A percentile compares a stretch with the other conserved stretches of the same genome.
Evolutionary conservation across 495 filamentous ascomycete genomes (phyloP).

Genomic region (Lichina pygmaea): DNA sequence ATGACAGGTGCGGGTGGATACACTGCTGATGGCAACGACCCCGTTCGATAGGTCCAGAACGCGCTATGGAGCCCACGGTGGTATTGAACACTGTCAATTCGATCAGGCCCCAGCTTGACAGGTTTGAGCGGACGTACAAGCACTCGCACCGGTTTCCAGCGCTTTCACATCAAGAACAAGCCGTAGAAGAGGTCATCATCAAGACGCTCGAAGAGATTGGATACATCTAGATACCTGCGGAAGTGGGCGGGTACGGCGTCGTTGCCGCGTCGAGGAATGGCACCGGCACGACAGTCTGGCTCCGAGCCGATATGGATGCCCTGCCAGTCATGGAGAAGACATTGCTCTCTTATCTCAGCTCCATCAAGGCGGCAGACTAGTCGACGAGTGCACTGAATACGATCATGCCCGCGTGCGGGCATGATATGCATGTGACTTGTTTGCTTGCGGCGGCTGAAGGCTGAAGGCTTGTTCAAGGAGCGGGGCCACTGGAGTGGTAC

Average conservation of each 20-base stretch:
- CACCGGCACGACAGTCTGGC: conserved; percentile 18
- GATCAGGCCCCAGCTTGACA: too few relatives aligned
- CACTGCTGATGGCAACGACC: too few relatives aligned
- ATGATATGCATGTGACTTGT: conserved; percentile 29
- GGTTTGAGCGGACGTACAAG: too few relatives aligned
- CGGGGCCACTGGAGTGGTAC: conserved; percentile 20
- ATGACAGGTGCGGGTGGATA: too few relatives aligned
- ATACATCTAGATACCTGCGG: too few relatives aligned
- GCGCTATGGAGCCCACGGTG: too few relatives aligned
- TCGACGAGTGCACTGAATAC: conserved; percentile 17
- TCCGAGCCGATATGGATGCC: conserved; percentile 28
- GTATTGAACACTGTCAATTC: too few relatives aligned
- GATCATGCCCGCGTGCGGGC: conserved; percentile 28
- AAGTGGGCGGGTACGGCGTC: conserved; percentile 23
- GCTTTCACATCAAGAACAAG: too few relatives aligned
- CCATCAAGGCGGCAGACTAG: conserved; percentile 13
- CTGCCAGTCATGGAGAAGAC: conserved; percentile 25
- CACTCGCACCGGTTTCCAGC: too few relatives aligned
- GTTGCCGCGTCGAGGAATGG: conserved; percentile 21
- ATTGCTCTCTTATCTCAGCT: conserved; percentile 20
- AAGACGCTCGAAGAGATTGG: too few relatives aligned
- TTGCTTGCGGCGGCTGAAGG: conserved; percentile 23
- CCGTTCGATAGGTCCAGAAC: too few relatives aligned
- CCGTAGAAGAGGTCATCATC: too few relatives aligned
- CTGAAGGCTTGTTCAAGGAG: conserved; percentile 9